Percentiles rank a stretch among this genome's conserved stretches.
Conservation (phyloP, 2,329 filamentous ascomycete genomes). For the Albifimbria verrucaria region DNA sequence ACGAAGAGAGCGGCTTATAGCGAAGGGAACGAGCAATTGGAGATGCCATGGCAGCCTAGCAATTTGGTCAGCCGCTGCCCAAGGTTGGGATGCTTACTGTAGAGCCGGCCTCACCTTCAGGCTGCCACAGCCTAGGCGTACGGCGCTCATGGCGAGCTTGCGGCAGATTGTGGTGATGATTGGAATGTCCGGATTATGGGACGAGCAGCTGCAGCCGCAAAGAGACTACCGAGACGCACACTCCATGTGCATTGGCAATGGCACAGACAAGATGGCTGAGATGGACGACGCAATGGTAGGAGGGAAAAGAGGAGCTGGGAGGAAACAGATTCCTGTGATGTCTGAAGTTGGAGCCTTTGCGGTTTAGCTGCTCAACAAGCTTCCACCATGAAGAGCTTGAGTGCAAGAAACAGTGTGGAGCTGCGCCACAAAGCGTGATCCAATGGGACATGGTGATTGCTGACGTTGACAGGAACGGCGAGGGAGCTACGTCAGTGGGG, state of each 20-base stretch:
- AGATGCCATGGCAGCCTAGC: not conserved
- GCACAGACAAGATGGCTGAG: not conserved
- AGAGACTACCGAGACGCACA: not conserved
- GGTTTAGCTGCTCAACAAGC: not conserved
- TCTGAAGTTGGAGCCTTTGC: not conserved
- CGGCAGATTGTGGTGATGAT: not conserved
- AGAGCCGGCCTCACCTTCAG: not conserved
- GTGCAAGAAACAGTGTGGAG: not conserved
- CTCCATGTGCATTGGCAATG: not conserved
- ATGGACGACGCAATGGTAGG: not conserved
- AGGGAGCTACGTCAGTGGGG: not conserved
- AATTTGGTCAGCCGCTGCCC: not conserved
- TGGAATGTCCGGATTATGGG: not conserved
- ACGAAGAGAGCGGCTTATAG: not conserved
- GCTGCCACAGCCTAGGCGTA: not conserved
- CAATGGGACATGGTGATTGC: not conserved
- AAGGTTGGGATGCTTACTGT: not conserved
- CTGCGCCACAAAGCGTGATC: not conserved
- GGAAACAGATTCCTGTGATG: not conserved
- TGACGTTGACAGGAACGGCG: not conserved
- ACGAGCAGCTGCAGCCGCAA: not conserved
- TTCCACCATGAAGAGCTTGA: not conserved
- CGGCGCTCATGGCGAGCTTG: not conserved
- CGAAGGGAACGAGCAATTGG: not conserved
- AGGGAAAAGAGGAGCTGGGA: not conserved